Evolutionary conservation across 176 grass and related monocot species (phyloP), one percentile per base, ranked within the genome.

Genomic region (Carex kokanica): DNA sequence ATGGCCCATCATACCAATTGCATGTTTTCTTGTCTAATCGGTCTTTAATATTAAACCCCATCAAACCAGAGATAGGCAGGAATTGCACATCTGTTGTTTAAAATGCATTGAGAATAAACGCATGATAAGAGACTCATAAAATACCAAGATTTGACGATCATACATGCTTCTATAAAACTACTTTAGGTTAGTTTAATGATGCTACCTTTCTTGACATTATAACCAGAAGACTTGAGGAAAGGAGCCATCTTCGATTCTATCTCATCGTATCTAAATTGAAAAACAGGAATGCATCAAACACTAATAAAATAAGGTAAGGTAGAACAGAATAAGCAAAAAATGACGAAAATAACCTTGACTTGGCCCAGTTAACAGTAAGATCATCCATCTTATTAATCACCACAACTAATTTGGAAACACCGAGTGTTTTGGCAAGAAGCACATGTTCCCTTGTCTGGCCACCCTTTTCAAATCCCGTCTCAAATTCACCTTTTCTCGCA

Each of bases 351-450:
- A 52, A 93, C 94, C 94, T 93, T 86, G 88, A 87, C 86, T 97
- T 97, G 41, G 85, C 90, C 94, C 94, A 97, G 72, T 60, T 59
- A 52, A 97, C 94, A 24, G 94, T 97, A 83, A 89, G 81, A 54
- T 97, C 94, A 85, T 97, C 91, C 94, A 97, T 97, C 84, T 97
- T 97, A 71, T 97, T 97, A 54, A 97, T 83, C 65, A 93, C 91
- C 51, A 97, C 89, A 75, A 93, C 73, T 87, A 97, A 83, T 88
- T 97, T 97, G n/a, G 86, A 2, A 85, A 93, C 87, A 67, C 94
- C 94, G 75, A 97, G 87, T 32, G 94, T 97, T 91, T 97, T 97
- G 78, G 94, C 94, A 68, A 97, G 89, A 55, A 91, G 58, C 49
- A 97, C 91, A 83, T 97, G 94, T 71, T 97, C 94, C 62, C 91